phyloP scores from a whole-genome alignment of 2,329 filamentous ascomycete genomes.

The Cladophialophora yegresii region DNA sequence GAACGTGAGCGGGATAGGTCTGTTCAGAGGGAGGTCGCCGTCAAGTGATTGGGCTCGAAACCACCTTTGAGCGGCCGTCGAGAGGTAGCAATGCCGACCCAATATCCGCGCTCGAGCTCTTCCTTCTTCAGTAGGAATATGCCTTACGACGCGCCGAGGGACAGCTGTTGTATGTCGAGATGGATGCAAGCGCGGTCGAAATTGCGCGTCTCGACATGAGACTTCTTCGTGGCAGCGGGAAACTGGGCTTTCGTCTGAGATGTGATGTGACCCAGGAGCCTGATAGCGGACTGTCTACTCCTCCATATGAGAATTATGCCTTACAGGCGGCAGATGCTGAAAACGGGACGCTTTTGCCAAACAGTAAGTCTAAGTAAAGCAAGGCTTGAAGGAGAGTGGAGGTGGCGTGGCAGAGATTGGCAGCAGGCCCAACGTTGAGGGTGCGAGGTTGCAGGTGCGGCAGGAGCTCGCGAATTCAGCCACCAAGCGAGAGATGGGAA shows the following conservation, averaged over 20 bases:
- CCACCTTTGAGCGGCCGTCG: neutral
- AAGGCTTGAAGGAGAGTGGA: slow-evolving; percentile 9
- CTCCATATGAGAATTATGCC: slow-evolving; percentile 16
- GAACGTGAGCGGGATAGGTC: neutral
- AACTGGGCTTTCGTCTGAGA: neutral
- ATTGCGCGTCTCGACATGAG: slow-evolving; percentile 10
- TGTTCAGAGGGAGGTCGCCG: neutral
- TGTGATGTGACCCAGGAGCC: slow-evolving; percentile 9
- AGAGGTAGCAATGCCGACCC: neutral
- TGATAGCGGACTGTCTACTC: slow-evolving; percentile 15
- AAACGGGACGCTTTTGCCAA: neutral
- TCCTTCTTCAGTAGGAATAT: neutral
- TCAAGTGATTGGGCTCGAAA: neutral
- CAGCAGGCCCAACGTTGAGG: neutral
- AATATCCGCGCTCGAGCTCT: neutral
- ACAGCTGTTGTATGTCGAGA: neutral
- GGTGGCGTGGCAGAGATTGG: slow-evolving; percentile 13
- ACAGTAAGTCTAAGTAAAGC: neutral
- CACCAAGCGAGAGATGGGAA: slow-evolving; percentile 9
- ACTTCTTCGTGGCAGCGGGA: slow-evolving; percentile 1
- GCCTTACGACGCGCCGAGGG: neutral
- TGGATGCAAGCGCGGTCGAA: neutral
- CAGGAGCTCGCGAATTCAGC: slow-evolving; percentile 6
- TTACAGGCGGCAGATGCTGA: slow-evolving; percentile 19
- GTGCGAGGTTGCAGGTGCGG: slow-evolving; percentile 7